Base-by-base conservation (phyloP, 257 asterid genomes). In the Anisodus acutangulus region DNA sequence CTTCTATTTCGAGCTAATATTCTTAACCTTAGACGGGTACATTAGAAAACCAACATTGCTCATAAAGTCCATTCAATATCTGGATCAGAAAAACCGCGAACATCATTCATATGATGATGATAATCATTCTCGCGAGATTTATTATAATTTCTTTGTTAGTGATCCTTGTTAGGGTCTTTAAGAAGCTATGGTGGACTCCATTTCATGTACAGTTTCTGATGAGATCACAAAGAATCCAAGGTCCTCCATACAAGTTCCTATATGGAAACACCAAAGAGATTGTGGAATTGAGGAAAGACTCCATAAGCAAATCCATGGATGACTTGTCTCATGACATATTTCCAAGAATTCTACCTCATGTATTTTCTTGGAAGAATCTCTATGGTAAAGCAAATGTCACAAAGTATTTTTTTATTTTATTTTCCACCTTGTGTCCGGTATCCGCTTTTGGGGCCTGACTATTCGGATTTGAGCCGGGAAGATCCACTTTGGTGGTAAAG, bases 191-290 rank as follows among this genome's bases (percentile, higher is more conserved):
- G 88, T 79, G 90, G 82, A 85, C 79, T 57, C 97, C 93, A 12
- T 60, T 90, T 66, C 78, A 83, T 39, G 53, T 88, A 19, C 88
- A 85, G 9, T 6, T 71, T 78, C 5, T 49, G 60, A 91, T 93
- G 93, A 87, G 81, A 19, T 82, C 84, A 3, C 97, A 91, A 86
- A 93, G 94, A 4, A 89, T 93, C 83, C 85, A 87, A 59, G 97
- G 95, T 71, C 95, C 95, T 64, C 22, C 91, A 2, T 88, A 88
- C 88, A 84, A 76, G 31, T 79, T 92, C 67, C 89, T 91, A 22
- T 88, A 92, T 84, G 95, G 97, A 22, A 93, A 90, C 87, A 90
- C 91, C 15, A 89, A 85, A 74, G 94, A 91, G 84, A 90, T 93
- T 5, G 43, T 83, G 31, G 69, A 49, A 57, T 88, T 90, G 92